phyloP scores from a whole-genome alignment of 2,329 filamentous ascomycete species.

The Geosmithia putterillii region DNA sequence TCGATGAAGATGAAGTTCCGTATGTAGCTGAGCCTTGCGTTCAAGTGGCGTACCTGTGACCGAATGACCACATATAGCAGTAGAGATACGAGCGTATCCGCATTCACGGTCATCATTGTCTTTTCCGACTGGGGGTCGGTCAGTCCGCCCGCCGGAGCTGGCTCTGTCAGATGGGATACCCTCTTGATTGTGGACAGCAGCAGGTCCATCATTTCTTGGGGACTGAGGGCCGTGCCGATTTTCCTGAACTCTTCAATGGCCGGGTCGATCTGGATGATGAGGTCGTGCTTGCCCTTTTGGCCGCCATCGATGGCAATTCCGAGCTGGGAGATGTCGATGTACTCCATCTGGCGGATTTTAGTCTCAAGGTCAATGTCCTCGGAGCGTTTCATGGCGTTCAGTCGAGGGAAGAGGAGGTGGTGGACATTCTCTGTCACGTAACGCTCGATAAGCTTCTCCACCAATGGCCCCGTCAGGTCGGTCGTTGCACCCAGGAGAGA shows the following conservation, averaged over 20 bases:
- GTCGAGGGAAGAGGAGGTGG: constrained; percentile 71
- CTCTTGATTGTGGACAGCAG: constrained; percentile 72
- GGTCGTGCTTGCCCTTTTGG: constrained; percentile 64
- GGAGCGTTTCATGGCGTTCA: constrained; percentile 63
- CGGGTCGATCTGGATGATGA: constrained; percentile 62
- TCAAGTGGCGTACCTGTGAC: constrained; percentile 74
- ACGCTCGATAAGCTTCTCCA: constrained; percentile 88
- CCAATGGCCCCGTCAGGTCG: constrained; percentile 79
- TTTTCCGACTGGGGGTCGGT: constrained; percentile 33
- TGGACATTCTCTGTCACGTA: constrained; percentile 93
- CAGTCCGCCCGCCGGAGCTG: constrained; percentile 25
- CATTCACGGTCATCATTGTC: constrained; percentile 53
- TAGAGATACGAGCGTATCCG: constrained; percentile 85
- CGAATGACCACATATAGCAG: constrained; percentile 87
- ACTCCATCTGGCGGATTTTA: constrained; percentile 86
- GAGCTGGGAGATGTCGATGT: constrained; percentile 87
- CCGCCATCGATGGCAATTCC: constrained; percentile 79
- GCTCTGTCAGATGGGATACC: constrained; percentile 56
- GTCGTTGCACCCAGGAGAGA: constrained; percentile 87
- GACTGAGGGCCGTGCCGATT: constrained; percentile 63
- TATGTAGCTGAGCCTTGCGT: constrained; percentile 87
- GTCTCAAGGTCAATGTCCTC: constrained; percentile 83
- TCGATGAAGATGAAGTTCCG: constrained; percentile 96
- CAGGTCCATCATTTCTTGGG: constrained; percentile 80
- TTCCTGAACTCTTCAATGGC: constrained; percentile 86